These are phyloP conservation scores for Cenchrus purpureus DNA, from an alignment of 176 grass and related monocot genomes.

Conservation along the genomic window DNA sequence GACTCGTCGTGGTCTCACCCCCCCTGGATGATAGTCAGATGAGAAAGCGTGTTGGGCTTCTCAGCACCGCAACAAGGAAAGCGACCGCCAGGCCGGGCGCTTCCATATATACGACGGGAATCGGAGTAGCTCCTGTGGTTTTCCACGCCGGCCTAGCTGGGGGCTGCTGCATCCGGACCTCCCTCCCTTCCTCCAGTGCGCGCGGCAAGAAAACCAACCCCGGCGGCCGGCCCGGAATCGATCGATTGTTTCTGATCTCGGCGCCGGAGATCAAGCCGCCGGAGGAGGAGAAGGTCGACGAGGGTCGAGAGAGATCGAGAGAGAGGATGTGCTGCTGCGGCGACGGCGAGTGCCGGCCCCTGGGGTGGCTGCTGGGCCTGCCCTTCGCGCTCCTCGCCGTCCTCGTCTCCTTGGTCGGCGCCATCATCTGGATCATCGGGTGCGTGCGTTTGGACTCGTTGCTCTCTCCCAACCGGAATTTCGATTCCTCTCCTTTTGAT, in stretches of 20 bases:
- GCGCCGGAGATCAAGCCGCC: not conserved
- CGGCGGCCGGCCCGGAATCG: not conserved
- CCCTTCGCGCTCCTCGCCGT: slow-evolving; percentile 74
- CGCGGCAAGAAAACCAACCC: not conserved
- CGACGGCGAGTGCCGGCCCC: slow-evolving; percentile 61
- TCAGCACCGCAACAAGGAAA: slow-evolving; percentile 24
- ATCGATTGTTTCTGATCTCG: not conserved
- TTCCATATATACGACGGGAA: slow-evolving; percentile 2
- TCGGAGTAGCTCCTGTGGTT: not conserved
- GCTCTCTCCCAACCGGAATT: too few species aligned
- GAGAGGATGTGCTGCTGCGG: slow-evolving; percentile 45
- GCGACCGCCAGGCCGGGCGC: slow-evolving; percentile 6
- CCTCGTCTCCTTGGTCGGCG: slow-evolving; percentile 72
- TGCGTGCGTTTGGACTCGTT: not conserved
- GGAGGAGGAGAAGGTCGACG: not conserved
- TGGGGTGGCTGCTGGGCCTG: slow-evolving; percentile 71
- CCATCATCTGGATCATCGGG: slow-evolving; percentile 78
- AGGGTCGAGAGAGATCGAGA: not conserved
- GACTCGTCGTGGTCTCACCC: too few species aligned
- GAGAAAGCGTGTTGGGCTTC: slow-evolving; percentile 40
- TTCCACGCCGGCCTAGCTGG: not conserved
- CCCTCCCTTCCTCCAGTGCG: not conserved
- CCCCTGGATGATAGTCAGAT: not conserved
- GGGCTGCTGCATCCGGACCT: not conserved
- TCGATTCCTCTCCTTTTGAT: not conserved